Base-by-base conservation (phyloP, 2,329 filamentous ascomycete genomes). In the Hypoxylon sp. region DNA sequence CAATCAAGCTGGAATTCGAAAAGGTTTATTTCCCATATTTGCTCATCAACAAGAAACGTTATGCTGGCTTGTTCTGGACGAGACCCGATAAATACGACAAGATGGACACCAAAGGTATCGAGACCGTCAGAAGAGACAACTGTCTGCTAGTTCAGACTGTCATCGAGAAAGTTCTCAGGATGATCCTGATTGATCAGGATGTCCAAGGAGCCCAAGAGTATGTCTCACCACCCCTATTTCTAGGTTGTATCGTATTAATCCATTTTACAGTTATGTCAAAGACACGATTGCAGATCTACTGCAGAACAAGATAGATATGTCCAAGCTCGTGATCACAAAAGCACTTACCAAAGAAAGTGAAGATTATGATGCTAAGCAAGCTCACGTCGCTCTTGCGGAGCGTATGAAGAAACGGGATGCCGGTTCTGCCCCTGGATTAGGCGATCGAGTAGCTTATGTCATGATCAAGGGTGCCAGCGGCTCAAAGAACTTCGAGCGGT, bases 61-160 rank as follows among this genome's bases (percentile, higher is more conserved):
- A 99, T 77, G 96, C 96, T 8, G 96, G 96, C n/a, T 82, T 99
- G 33, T 98, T 94, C 83, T 99, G 94, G 94, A 99, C 96, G 4
- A 96, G 92, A 73, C 89, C 95, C 0, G 88, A 95, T 46, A 98
- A 97, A 81, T 96, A 92, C 80, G 97, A 99, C 87, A 99, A 98
- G 85, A 99, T 99, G 97, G 96, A 99, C 81, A 98, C 94, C 67
- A 99, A 99, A 80, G 96, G 96, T 86, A 98, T 99, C 73, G 96
- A 99, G 82, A 99, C 96, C 3, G 97, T 99, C 51, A 91, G 96
- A 73, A 88, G 96, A 86, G 96, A 99, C 80, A 99, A 99, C 78
- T 99, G 96, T 78, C 86, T 96, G 58, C 84, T 99, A 66, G 96
- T 98, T 14, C 95, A 98, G 81, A 98, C 92, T 2, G 96, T 98